Evolutionary conservation across 768 basidiomycete genomes (phyloP), one percentile per base, ranked within the genome.

Genomic region (Boletus tylopilopsis): DNA sequence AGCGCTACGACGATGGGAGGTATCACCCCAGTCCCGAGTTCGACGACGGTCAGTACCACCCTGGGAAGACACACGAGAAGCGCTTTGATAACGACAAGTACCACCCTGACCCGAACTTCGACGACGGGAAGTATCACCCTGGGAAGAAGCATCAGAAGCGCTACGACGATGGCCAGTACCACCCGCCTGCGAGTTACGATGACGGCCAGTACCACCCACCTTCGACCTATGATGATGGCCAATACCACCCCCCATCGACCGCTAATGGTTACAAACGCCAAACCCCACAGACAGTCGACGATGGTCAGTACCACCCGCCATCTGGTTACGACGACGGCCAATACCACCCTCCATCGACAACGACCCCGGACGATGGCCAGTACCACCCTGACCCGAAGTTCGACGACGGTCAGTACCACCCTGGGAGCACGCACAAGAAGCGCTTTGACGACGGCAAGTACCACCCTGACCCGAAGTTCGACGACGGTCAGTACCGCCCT

Each of bases 371-470:
- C 6, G 43, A 50, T n/a, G 42, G 42, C 7, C 12, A 22, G 29
- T 42, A 42, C 15, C 41, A 42, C 19, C 41, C 41, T 6, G 41
- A 16, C 15, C 15, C 6, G 33, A 34, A 0, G n/a, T 18, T 5
- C n/a, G 33, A 34, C 33, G 33, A 34, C 13, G 33, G n/a, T 6
- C 27, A 22, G 29, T 42, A 42, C n/a, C 41, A 42, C 15, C 41
- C 41, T 8, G 41, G 18, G n/a, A n/a, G n/a, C n/a, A n/a, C n/a
- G 3, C 29, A 10, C 6, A 16, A 33, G 34, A n/a, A n/a, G n/a
- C n/a, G n/a, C n/a, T 47, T 36, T 9, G 41, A 58, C 44, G 33
- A 59, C 21, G 58, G 58, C 0, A 9, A 42, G 39, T 42, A 59
- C 19, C 48, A 35, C 23, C 38, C 47, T 2, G 47, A 11, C 9